These are phyloP conservation scores for Pichia thaimueangensis DNA, from an alignment of 805 yeast genomes.

Conservation along the genomic window DNA sequence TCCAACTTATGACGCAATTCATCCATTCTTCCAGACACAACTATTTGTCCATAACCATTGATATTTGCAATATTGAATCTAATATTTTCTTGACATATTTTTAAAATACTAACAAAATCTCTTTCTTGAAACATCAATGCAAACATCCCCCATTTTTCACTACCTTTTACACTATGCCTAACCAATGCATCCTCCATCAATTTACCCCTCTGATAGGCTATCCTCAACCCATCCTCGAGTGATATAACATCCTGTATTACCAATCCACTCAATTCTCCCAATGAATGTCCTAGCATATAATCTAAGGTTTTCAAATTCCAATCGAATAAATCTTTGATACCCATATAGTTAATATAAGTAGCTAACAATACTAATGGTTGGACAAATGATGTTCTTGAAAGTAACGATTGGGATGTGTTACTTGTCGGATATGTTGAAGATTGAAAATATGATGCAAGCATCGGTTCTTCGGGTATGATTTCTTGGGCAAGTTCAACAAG, in stretches of 20 bases:
- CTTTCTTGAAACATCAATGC: slow-evolving; percentile 27
- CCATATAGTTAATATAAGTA: slow-evolving; percentile 20
- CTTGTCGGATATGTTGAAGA: slow-evolving; percentile 1
- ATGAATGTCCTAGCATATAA: slow-evolving; percentile 30
- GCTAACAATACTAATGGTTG: slow-evolving; percentile 16
- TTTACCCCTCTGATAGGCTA: slow-evolving; percentile 26
- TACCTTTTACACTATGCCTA: neutral
- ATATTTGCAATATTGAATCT: slow-evolving; percentile 25
- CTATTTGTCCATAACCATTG: slow-evolving; percentile 31
- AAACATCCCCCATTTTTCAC: slow-evolving; percentile 29
- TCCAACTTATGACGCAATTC: slow-evolving; percentile 16
- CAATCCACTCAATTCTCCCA: slow-evolving; percentile 30
- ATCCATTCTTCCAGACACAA: slow-evolving; percentile 24
- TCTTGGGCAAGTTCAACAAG: slow-evolving; percentile 1
- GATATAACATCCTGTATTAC: slow-evolving; percentile 24
- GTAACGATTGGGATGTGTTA: neutral
- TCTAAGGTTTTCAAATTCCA: slow-evolving; percentile 18
- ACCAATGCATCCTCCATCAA: slow-evolving; percentile 27
- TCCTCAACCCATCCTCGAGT: slow-evolving; percentile 21
- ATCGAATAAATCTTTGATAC: slow-evolving; percentile 13
- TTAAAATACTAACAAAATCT: slow-evolving; percentile 17
- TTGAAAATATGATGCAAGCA: slow-evolving; percentile 17
- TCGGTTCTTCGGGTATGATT: slow-evolving; percentile 11
- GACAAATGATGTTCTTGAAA: slow-evolving; percentile 11
- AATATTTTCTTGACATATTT: slow-evolving; percentile 13